Evolutionary conservation across 1,284 basidiomycete species (phyloP).

Genomic region (Leccinum fuscescens): DNA sequence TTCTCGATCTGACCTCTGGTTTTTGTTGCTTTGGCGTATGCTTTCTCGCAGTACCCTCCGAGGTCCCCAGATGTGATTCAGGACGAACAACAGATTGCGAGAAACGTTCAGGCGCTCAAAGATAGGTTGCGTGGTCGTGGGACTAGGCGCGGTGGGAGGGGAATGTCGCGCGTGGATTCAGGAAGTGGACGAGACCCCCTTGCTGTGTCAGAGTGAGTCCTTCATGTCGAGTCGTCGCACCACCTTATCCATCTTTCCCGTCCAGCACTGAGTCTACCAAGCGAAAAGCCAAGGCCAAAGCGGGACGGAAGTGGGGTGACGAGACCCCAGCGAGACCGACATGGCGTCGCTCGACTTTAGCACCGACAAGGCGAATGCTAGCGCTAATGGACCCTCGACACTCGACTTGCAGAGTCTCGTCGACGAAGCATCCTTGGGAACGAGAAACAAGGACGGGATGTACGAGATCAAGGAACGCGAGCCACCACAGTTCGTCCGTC

Average conservation of each 20-base stretch:
- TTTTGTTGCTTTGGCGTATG: not conserved
- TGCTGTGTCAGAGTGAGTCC: constrained; percentile 72
- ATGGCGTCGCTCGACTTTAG: constrained; percentile 91
- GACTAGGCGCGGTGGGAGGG: constrained; percentile 54
- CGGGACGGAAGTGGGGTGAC: constrained; percentile 91
- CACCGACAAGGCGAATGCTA: constrained; percentile 45
- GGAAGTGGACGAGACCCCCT: constrained; percentile 62
- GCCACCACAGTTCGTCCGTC: constrained; percentile 28
- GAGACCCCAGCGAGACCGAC: constrained; percentile 76
- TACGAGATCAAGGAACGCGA: constrained; percentile 86
- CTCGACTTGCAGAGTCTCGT: constrained; percentile 65
- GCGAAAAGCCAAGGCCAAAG: constrained; percentile 67
- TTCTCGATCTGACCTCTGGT: not conserved
- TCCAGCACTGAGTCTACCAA: constrained; percentile 63
- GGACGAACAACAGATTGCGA: constrained; percentile 87
- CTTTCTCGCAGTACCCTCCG: constrained; percentile 51
- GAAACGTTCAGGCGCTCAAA: constrained; percentile 90
- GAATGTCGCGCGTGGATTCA: constrained; percentile 47
- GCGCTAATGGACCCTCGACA: constrained; percentile 36
- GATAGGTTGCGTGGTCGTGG: constrained; percentile 73
- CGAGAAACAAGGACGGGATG: constrained; percentile 75
- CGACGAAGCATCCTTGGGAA: constrained; percentile 79
- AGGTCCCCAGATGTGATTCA: constrained; percentile 49
- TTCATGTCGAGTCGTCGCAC: constrained; percentile 2
- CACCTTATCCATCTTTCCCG: constrained; percentile 3